These are phyloP conservation scores for Paecilomyces variotii DNA, from an alignment of 2,329 filamentous ascomycete genomes.

Conservation along the genomic window DNA sequence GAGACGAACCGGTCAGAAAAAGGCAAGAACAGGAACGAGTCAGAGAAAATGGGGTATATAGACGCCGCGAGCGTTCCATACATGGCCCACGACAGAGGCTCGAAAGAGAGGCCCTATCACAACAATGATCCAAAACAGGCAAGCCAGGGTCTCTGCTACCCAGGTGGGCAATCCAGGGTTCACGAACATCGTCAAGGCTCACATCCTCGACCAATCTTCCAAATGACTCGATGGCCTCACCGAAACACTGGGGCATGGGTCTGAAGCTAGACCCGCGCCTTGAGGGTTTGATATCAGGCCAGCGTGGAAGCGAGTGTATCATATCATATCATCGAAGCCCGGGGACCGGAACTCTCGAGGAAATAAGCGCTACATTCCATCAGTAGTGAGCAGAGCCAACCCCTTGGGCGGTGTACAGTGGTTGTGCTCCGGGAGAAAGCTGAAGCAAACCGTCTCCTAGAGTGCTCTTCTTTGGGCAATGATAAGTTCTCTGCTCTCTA, in stretches of 20 bases:
- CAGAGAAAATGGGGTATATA: not conserved
- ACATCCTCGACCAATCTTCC: not conserved
- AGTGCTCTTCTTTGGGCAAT: not conserved
- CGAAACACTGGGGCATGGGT: slow-evolving; percentile 1
- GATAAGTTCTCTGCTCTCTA: not conserved
- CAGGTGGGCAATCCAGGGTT: not conserved
- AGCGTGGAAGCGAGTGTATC: slow-evolving; percentile 5
- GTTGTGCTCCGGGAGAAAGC: not conserved
- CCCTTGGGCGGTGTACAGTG: not conserved
- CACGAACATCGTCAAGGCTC: not conserved
- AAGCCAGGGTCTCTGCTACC: not conserved
- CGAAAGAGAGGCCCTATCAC: not conserved
- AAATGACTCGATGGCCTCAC: not conserved
- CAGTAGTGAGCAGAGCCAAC: not conserved
- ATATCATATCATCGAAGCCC: slow-evolving; percentile 4
- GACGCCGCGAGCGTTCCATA: not conserved
- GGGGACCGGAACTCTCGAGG: not conserved
- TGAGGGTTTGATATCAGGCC: slow-evolving; percentile 4
- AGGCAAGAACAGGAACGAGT: not conserved
- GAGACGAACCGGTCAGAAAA: not conserved
- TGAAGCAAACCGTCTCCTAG: not conserved
- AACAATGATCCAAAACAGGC: not conserved
- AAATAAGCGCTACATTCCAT: not conserved
- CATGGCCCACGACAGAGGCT: not conserved
- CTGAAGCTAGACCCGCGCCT: slow-evolving; percentile 3